A percentile compares a stretch with the other conserved stretches of the same genome.
Conservation (phyloP, 1,284 basidiomycete genomes). For the Marasmius sp. region DNA sequence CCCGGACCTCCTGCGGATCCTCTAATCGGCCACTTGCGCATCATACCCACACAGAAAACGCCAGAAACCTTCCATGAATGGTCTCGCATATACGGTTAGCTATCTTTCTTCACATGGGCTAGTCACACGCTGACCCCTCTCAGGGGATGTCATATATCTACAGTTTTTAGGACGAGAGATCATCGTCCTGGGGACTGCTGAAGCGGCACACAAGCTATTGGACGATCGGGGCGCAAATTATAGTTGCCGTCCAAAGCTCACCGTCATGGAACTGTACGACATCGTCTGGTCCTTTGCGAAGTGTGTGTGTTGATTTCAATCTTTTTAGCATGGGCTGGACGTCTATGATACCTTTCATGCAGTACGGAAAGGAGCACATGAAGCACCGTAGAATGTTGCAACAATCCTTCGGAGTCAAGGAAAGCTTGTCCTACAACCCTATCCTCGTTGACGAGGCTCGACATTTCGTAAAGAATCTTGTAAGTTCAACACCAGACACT, state of each 20-base stretch:
- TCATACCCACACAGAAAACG: conserved; percentile 15
- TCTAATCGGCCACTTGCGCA: conserved; percentile 23
- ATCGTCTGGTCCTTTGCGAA: not conserved
- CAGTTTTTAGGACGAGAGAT: conserved; percentile 8
- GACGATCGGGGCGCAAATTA: conserved; percentile 31
- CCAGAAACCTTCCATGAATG: conserved; percentile 16
- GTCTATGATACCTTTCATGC: not conserved
- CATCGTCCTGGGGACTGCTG: conserved; percentile 29
- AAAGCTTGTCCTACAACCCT: conserved; percentile 14
- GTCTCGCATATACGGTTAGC: conserved; percentile 17
- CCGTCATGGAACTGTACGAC: conserved; percentile 19
- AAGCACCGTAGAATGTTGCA: conserved; percentile 20
- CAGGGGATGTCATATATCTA: not conserved
- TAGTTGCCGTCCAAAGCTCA: conserved; percentile 29
- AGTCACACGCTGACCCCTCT: conserved; percentile 10
- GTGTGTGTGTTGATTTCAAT: not conserved
- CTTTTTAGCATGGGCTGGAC: not conserved
- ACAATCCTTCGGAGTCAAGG: conserved; percentile 13
- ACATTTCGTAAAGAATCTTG: conserved; percentile 16
- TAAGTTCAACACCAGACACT: not conserved
- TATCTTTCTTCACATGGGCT: not conserved
- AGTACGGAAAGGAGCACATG: conserved; percentile 13
- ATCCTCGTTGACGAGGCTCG: conserved; percentile 16
- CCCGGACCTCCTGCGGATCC: conserved; percentile 22
- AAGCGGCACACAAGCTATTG: conserved; percentile 31